These are phyloP conservation scores for Boletus sp. DNA, from an alignment of 768 basidiomycete species.

Conservation along the genomic window DNA sequence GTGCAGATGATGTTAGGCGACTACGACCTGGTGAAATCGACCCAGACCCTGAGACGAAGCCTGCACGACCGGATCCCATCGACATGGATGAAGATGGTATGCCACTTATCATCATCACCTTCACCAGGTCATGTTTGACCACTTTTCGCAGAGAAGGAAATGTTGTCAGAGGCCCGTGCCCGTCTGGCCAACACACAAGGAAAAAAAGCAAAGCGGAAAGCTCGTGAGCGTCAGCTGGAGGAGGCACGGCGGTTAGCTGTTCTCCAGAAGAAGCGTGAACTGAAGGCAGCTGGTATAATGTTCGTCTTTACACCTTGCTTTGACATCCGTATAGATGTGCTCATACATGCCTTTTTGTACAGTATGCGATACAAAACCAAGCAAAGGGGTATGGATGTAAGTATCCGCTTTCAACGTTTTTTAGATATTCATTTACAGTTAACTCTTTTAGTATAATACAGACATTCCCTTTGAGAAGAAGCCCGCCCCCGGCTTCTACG, in stretches of 20 bases:
- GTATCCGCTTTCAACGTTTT: slow-evolving; percentile 24
- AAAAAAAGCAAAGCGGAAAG: slow-evolving; percentile 99
- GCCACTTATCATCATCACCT: slow-evolving; percentile 17
- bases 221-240: slow-evolving; percentile 93
- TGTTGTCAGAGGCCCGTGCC: slow-evolving; percentile 98
- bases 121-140: neutral
- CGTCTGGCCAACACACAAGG: slow-evolving; percentile 98
- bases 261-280: slow-evolving; percentile 94
- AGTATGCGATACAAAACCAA: slow-evolving; percentile 94
- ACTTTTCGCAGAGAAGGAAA: slow-evolving; percentile 81
- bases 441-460: slow-evolving; percentile 74
- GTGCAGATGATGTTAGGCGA: slow-evolving; percentile 88
- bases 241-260: slow-evolving; percentile 93
- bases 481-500: slow-evolving; percentile 93
- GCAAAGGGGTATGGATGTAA: slow-evolving; percentile 95
- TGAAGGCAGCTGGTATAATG: slow-evolving; percentile 99
- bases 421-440: neutral
- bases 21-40: slow-evolving; percentile 96
- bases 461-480: slow-evolving; percentile 99
- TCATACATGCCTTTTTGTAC: slow-evolving; percentile 1
- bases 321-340: neutral
- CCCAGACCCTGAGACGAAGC: slow-evolving; percentile 97
- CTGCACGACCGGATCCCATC: slow-evolving; percentile 96
- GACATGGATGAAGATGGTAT: slow-evolving; percentile 99
- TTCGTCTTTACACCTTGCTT: slow-evolving; percentile 35